Percentiles rank a stretch among this genome's conserved stretches.
Conservation (phyloP, 441 rosid genomes). For the Euphorbia schlechtendalii region DNA sequence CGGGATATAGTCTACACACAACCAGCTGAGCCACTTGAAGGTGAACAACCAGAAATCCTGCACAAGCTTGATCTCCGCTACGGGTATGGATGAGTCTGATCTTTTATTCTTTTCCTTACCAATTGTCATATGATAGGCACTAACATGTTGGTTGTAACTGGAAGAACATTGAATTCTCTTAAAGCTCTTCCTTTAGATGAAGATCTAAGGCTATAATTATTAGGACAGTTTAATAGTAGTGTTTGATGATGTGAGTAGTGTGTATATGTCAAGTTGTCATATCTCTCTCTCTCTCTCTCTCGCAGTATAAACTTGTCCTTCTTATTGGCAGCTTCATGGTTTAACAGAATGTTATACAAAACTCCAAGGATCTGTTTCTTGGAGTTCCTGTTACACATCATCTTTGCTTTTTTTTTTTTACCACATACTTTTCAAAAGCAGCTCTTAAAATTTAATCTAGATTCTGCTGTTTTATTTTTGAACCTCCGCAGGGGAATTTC, state of each 20-base stretch:
- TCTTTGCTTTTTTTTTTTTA: neutral
- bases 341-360: neutral
- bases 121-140: conserved; percentile 15
- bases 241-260: neutral
- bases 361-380: neutral
- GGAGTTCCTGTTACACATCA: neutral
- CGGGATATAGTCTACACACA: conserved; percentile 83
- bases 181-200: neutral
- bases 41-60: conserved; percentile 66
- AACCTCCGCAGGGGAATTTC: conserved; percentile 62
- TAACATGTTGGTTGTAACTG: neutral
- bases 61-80: conserved; percentile 95
- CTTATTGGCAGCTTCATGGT: neutral
- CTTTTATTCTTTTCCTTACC: conserved; percentile 6
- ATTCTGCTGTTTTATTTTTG: conserved; percentile 17
- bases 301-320: neutral
- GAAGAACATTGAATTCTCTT: conserved; percentile 3
- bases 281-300: too few species aligned
- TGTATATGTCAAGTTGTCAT: neutral
- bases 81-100: conserved; percentile 46
- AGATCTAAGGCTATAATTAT: neutral
- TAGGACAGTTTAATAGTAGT: neutral
- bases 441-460: conserved; percentile 6
- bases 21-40: conserved; percentile 64
- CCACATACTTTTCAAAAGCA: conserved; percentile 10